Percentiles rank a stretch among this genome's conserved stretches.
Evolutionary conservation across 78 protist genomes (phyloP).

Genomic region (Paratrimastix pyriformis): DNA sequence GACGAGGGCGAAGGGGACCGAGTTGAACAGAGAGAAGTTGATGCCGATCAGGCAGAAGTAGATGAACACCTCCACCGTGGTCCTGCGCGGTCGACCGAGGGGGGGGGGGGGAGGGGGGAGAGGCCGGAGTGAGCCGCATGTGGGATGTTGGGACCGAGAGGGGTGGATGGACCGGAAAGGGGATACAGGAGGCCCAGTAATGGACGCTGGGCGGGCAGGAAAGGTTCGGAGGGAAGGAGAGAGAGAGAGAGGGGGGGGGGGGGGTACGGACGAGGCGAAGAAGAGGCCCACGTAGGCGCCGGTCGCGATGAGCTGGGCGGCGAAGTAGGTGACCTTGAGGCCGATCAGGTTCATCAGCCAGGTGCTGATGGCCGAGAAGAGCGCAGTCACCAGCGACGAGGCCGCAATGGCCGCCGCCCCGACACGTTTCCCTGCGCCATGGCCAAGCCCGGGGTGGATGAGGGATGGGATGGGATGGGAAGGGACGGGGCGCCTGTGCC

Average conservation of each 20-base stretch:
- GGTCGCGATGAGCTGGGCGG: conserved; percentile 3
- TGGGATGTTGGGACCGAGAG: no score
- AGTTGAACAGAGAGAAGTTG: conserved; percentile 2
- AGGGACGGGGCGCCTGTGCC: no score
- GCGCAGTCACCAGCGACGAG: neutral
- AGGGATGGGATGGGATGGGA: no score
- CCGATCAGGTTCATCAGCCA: neutral
- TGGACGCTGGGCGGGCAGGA: neutral
- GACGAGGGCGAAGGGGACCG: conserved; percentile 9
- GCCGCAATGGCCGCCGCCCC: neutral
- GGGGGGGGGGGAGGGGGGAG: neutral
- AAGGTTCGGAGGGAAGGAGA: neutral
- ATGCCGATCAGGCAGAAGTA: neutral
- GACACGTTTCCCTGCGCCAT: no score
- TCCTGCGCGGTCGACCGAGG: neutral
- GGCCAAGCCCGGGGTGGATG: no score
- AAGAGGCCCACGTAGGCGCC: no score
- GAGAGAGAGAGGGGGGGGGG: no score
- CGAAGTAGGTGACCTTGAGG: neutral
- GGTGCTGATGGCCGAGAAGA: neutral
- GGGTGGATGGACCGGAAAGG: no score
- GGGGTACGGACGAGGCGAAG: no score
- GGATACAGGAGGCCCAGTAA: no score
- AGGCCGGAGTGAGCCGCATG: no score
- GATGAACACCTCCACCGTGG: neutral